A percentile compares a stretch with the other conserved stretches of the same genome.
These are phyloP conservation scores for Tylopilus balloui DNA, from an alignment of 768 basidiomycete genomes.

Conservation along the genomic window DNA sequence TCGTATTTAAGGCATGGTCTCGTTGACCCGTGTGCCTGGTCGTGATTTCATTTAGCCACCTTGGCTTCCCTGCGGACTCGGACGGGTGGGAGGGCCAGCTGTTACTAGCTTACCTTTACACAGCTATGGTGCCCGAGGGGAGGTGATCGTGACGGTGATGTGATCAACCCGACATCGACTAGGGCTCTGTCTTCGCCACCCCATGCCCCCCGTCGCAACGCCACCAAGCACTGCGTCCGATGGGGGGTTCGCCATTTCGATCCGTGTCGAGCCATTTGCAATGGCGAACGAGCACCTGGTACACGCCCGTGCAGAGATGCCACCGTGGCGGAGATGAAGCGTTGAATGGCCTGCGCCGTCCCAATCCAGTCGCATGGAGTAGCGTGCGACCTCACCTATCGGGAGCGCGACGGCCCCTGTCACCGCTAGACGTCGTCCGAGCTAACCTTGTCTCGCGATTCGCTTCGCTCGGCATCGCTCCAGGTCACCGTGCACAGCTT, in stretches of 20 bases:
- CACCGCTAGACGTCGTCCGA: conserved; percentile 18
- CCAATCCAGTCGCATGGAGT: conserved; percentile 15
- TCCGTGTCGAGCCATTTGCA: conserved; percentile 26
- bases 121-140: conserved; percentile 18
- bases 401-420: conserved; percentile 17
- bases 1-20: conserved; percentile 30
- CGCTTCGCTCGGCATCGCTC: conserved; percentile 6
- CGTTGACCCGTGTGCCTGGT: conserved; percentile 30
- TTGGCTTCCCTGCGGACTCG: conserved; percentile 27
- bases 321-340: conserved; percentile 27
- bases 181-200: conserved; percentile 15
- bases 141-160: conserved; percentile 20
- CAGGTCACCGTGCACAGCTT: conserved; percentile 23
- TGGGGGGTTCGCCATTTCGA: conserved; percentile 16
- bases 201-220: conserved; percentile 14
- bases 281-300: conserved; percentile 7
- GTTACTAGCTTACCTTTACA: conserved; percentile 15
- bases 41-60: conserved; percentile 36
- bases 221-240: conserved; percentile 20
- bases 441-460: conserved; percentile 33
- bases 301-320: neutral
- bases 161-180: conserved; percentile 13
- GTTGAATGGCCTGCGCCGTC: conserved; percentile 18
- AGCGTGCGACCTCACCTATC: conserved; percentile 14
- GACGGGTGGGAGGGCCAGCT: conserved; percentile 18